Evolutionary conservation across 768 basidiomycete genomes (phyloP).

Genomic region (Leccinum broughii): DNA sequence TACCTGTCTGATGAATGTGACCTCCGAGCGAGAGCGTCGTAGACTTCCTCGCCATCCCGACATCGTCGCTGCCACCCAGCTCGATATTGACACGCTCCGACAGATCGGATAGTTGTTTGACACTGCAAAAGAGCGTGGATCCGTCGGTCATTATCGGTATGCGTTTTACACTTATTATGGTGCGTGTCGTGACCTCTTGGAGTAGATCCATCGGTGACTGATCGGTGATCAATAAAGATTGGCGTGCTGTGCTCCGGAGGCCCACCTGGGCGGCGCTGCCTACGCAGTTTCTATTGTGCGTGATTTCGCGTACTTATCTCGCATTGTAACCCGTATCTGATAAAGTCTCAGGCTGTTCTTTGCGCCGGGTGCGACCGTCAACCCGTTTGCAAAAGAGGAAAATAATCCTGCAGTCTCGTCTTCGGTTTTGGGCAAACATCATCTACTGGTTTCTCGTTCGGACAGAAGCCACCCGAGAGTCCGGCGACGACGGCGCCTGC

Average conservation of each 20-base stretch:
- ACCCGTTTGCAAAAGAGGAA: slow-evolving; percentile 51
- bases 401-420: slow-evolving; percentile 45
- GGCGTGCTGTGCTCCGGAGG: slow-evolving; percentile 54
- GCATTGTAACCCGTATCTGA: slow-evolving; percentile 22
- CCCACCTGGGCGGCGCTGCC: slow-evolving; percentile 84
- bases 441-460: slow-evolving; percentile 48
- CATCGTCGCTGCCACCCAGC: slow-evolving; percentile 60
- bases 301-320: slow-evolving; percentile 14
- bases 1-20: no score
- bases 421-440: slow-evolving; percentile 49
- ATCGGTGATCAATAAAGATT: slow-evolving; percentile 31
- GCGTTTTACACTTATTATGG: slow-evolving; percentile 81
- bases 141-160: slow-evolving; percentile 60
- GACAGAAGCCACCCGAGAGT: slow-evolving; percentile 40
- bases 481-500: slow-evolving; percentile 40
- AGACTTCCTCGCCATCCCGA: slow-evolving; percentile 83
- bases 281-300: slow-evolving; percentile 89
- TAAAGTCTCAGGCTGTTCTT: slow-evolving; percentile 62
- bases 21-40: not conserved
- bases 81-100: slow-evolving; percentile 63
- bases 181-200: slow-evolving; percentile 32
- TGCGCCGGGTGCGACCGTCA: slow-evolving; percentile 33
- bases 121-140: slow-evolving; percentile 34
- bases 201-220: not conserved
- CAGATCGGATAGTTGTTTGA: slow-evolving; percentile 85